Conservation (phyloP, 768 basidiomycete species). For the Trametes maxima region DNA sequence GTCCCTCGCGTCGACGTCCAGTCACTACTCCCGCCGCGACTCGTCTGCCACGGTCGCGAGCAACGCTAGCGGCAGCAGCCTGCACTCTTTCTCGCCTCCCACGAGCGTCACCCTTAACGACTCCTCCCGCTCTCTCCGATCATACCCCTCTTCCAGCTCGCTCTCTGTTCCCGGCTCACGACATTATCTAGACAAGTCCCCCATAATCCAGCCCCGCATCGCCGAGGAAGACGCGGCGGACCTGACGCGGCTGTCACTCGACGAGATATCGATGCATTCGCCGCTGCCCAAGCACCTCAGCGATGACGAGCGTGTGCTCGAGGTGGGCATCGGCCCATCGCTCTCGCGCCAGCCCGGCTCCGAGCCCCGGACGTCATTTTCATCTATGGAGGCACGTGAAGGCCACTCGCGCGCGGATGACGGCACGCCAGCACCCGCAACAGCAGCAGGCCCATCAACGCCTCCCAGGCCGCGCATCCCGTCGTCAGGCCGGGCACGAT, state of each 20-base stretch:
- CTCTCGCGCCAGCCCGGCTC: constrained; percentile 14
- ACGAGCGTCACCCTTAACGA: constrained; percentile 27
- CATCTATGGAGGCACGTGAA: constrained; percentile 36
- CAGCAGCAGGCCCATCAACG: constrained; percentile 1
- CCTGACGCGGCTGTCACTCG: constrained; percentile 31
- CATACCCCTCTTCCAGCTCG: constrained; percentile 31
- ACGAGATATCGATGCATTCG: constrained; percentile 29
- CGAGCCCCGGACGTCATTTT: constrained; percentile 30
- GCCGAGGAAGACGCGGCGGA: constrained; percentile 34
- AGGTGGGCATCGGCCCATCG: constrained; percentile 17
- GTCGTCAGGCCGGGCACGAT: not conserved
- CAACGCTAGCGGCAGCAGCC: constrained; percentile 25
- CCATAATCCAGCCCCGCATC: constrained; percentile 30
- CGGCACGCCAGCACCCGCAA: constrained; percentile 15
- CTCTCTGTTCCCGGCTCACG: constrained; percentile 25
- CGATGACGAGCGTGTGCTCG: constrained; percentile 28
- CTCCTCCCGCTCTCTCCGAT: constrained; percentile 33
- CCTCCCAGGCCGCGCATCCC: constrained; percentile 3
- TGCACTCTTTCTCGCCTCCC: constrained; percentile 27
- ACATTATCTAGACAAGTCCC: constrained; percentile 23
- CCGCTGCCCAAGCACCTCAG: constrained; percentile 24
- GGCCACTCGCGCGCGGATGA: constrained; percentile 34
- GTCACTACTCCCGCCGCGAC: constrained; percentile 31
- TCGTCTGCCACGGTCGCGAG: constrained; percentile 32
- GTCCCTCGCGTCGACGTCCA: constrained; percentile 33